These are phyloP conservation scores for Posidonia oceanica DNA, from an alignment of 116 monocot genomes.

Conservation along the genomic window DNA sequence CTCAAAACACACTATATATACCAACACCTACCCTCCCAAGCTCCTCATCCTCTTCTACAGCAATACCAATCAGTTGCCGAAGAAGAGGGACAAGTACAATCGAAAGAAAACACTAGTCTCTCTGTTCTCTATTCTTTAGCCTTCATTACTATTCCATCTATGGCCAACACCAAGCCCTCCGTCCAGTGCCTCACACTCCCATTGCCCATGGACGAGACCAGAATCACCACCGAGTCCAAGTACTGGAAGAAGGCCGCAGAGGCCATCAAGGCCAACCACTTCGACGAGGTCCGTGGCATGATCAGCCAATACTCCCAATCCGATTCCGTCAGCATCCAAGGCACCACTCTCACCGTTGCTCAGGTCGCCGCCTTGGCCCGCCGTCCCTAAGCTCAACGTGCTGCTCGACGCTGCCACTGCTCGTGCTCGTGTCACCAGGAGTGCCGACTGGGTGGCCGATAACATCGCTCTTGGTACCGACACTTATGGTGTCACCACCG, in stretches of 20 bases:
- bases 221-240: conserved; percentile 2
- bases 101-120: no score
- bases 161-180: neutral
- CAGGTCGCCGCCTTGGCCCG: conserved; percentile 20
- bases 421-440: conserved; percentile 6
- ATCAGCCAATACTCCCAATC: conserved; percentile 9
- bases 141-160: neutral
- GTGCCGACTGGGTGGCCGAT: conserved; percentile 37
- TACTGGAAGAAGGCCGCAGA: conserved; percentile 18
- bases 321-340: conserved; percentile 13
- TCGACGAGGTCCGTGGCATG: conserved; percentile 23
- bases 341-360: conserved; percentile 22
- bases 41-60: no score
- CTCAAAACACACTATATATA: no score
- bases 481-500: conserved; percentile 52
- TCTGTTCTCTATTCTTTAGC: no score
- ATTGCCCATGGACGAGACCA: neutral
- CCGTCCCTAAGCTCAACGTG: neutral
- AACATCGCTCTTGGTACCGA: conserved; percentile 24
- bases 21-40: no score
- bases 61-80: no score
- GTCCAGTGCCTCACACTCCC: conserved; percentile 8
- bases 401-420: conserved; percentile 2
- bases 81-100: no score
- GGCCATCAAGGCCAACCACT: conserved; percentile 16